Conservation (phyloP, 2,329 filamentous ascomycete genomes). For the Fusarium sp. region DNA sequence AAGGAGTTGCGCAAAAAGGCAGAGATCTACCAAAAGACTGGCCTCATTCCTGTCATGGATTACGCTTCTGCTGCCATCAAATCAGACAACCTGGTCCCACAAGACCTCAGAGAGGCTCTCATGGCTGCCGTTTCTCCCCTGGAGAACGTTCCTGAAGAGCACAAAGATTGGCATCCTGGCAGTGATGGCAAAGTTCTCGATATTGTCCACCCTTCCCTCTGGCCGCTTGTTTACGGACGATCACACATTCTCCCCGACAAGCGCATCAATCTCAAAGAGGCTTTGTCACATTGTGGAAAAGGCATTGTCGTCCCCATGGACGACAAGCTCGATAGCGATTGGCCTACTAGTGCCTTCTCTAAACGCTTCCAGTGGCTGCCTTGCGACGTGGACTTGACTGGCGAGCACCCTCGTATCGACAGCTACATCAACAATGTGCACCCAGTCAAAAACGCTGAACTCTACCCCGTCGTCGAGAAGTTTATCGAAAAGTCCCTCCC, state of each 20-base stretch:
- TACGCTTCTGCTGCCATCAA: constrained; percentile 51
- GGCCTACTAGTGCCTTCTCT: constrained; percentile 9
- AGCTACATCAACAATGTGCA: constrained; percentile 69
- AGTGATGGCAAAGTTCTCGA: constrained; percentile 38
- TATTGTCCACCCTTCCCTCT: constrained; percentile 40
- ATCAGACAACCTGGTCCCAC: constrained; percentile 49
- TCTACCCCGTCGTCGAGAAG: constrained; percentile 58
- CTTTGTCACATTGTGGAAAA: constrained; percentile 51
- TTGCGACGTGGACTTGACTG: constrained; percentile 59
- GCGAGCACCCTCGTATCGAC: constrained; percentile 54
- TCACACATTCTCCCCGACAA: constrained; percentile 52
- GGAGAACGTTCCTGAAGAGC: constrained; percentile 61
- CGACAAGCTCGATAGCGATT: not conserved
- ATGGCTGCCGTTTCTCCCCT: constrained; percentile 59
- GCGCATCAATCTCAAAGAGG: constrained; percentile 53
- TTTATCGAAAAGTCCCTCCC: constrained; percentile 58
- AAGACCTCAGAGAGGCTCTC: constrained; percentile 53
- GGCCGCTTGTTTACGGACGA: constrained; percentile 43
- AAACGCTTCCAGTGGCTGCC: constrained; percentile 62
- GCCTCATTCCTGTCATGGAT: constrained; percentile 53
- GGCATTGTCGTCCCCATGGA: constrained; percentile 48
- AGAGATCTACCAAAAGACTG: constrained; percentile 49
- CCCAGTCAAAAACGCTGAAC: constrained; percentile 52
- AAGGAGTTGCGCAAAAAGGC: constrained; percentile 52
- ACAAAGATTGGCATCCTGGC: constrained; percentile 52